Evolutionary conservation across 2,329 filamentous ascomycete species (phyloP).

Genomic region (Aspergillus candidus): DNA sequence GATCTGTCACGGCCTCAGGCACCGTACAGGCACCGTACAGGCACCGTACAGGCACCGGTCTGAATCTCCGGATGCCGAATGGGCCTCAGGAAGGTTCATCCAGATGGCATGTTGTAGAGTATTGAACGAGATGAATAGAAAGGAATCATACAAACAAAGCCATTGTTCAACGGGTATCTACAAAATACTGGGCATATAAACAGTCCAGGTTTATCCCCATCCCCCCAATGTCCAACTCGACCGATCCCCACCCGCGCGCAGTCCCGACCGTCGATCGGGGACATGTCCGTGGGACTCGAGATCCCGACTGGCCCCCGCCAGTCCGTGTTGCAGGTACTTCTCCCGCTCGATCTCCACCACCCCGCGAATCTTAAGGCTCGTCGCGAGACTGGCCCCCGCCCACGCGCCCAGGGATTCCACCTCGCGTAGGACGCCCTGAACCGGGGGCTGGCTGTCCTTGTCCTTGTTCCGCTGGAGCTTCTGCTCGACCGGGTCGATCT

Average conservation of each 20-base stretch:
- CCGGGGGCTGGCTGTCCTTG: slow-evolving; percentile 23
- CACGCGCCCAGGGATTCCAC: slow-evolving; percentile 58
- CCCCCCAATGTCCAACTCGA: slow-evolving; percentile 46
- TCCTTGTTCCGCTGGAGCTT: slow-evolving; percentile 36
- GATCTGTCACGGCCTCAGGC: no score
- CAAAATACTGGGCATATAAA: no score
- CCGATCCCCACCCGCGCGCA: slow-evolving; percentile 37
- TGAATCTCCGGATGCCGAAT: no score
- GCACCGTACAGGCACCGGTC: no score
- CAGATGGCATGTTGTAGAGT: no score
- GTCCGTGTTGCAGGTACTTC: slow-evolving; percentile 50
- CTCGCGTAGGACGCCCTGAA: slow-evolving; percentile 43
- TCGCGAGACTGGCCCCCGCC: slow-evolving; percentile 58
- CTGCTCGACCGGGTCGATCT: slow-evolving; percentile 45
- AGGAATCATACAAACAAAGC: neutral
- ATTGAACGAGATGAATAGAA: neutral
- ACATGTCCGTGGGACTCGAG: slow-evolving; percentile 28
- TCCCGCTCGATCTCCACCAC: slow-evolving; percentile 61
- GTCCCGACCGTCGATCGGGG: slow-evolving; percentile 35
- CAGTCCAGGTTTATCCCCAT: slow-evolving; percentile 32
- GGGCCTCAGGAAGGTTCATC: no score
- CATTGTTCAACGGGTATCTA: neutral
- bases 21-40: no score
- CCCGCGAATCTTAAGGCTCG: slow-evolving; percentile 54
- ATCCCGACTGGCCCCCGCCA: slow-evolving; percentile 43